A percentile compares a stretch with the other conserved stretches of the same genome.
These are phyloP conservation scores for Amphichorda felina DNA, from an alignment of 2,329 filamentous ascomycete genomes.

Conservation along the genomic window DNA sequence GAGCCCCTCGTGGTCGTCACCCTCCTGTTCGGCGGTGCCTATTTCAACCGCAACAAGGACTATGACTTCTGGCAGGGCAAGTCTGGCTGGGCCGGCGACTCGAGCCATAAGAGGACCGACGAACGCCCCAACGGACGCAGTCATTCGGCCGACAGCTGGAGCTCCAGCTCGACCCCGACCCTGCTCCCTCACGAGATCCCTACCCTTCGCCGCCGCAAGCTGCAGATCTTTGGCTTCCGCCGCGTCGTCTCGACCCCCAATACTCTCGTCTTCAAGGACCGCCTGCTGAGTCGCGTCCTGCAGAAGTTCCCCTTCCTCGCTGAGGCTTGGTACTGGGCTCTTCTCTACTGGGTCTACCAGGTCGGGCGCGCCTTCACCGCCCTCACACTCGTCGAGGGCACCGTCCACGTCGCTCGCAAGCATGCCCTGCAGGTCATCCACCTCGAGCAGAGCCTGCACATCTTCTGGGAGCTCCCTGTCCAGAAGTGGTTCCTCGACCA, in stretches of 20 bases:
- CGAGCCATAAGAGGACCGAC: slow-evolving; percentile 16
- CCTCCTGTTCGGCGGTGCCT: slow-evolving; percentile 30
- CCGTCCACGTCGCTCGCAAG: slow-evolving; percentile 54
- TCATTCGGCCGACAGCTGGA: slow-evolving; percentile 8
- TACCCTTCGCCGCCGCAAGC: slow-evolving; percentile 17
- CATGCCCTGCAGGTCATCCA: slow-evolving; percentile 58
- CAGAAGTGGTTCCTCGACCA: slow-evolving; percentile 40
- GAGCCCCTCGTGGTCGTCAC: slow-evolving; percentile 29
- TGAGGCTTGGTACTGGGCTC: slow-evolving; percentile 67
- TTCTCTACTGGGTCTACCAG: slow-evolving; percentile 73
- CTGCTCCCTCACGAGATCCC: slow-evolving; percentile 15
- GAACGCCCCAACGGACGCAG: slow-evolving; percentile 7
- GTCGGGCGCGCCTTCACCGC: slow-evolving; percentile 61
- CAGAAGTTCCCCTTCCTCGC: slow-evolving; percentile 54
- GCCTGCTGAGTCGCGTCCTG: slow-evolving; percentile 11
- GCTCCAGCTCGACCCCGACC: slow-evolving; percentile 9
- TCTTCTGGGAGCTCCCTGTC: slow-evolving; percentile 53
- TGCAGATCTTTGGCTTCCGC: slow-evolving; percentile 19
- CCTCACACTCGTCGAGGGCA: slow-evolving; percentile 54
- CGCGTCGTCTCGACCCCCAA: slow-evolving; percentile 18
- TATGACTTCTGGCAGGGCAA: slow-evolving; percentile 15
- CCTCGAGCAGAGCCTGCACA: slow-evolving; percentile 49
- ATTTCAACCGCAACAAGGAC: slow-evolving; percentile 28
- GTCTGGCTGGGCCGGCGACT: slow-evolving; percentile 8
- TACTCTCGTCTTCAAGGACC: slow-evolving; percentile 18